Base-by-base conservation (phyloP, 345 rosid species). In the Rhizophora mangle region DNA sequence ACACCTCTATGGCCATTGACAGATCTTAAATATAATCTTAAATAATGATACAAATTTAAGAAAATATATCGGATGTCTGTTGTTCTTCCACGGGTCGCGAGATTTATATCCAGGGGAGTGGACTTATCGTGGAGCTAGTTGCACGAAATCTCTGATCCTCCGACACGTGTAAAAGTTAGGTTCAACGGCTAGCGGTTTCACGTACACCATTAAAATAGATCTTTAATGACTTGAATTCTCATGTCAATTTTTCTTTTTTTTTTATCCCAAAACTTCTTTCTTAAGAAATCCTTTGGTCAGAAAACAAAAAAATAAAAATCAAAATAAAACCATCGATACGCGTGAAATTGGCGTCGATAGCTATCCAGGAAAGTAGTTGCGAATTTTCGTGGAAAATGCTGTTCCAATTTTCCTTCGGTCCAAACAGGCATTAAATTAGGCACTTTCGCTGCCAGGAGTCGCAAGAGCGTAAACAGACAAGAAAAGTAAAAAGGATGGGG, bases 401-500 rank as follows among this genome's bases (percentile, higher is more conserved):
- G 18, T 7, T 46, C 49, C 59, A 13, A 32, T 70, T 61, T 70
- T 22, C 52, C 16, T 53, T 53, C 54, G 19, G 34, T 7, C 5
- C 20, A 62, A 52, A 53, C 54, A 26, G 31, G 49, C 9, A 26
- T 10, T 22, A 56, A 56, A 56, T 8, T 27, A 10, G 16, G 60
- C 60, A 24, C 29, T 1, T 24, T 8, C 30, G 29, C 60, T 24
- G 26, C 26, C 26, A 4, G 16, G 30, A 22, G n/a, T 53, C 30
- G 6, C 16, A 54, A n/a, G 47, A 18, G 8, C 46, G 46, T 39
- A 8, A 43, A 13, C 18, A 43, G 5, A 43, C 9, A 56, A 5
- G 29, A 11, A 56, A 21, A 26, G 24, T 55, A 53, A n/a, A 11
- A 59, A 18, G 15, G 8, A 95, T 95, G 99, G 99, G 99, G 69